These are phyloP conservation scores for Raffaelea deltoideospora DNA, from an alignment of 2,329 filamentous ascomycete genomes.

Conservation along the genomic window DNA sequence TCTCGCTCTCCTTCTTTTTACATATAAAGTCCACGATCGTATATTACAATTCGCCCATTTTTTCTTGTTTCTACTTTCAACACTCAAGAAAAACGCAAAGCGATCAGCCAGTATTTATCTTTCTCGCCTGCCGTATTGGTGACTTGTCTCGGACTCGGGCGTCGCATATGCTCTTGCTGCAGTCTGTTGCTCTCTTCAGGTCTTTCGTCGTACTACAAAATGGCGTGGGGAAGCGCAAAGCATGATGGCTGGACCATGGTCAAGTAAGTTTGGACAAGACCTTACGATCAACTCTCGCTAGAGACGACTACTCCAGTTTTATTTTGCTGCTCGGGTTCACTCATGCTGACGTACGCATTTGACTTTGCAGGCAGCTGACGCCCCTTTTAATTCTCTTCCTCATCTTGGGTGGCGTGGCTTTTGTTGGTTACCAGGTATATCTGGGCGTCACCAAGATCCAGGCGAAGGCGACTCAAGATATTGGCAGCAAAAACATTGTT, in stretches of 20 bases:
- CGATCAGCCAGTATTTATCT: no score
- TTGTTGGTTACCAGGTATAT: slow-evolving; percentile 60
- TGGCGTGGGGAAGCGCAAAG: neutral
- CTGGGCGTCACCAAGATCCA: slow-evolving; percentile 51
- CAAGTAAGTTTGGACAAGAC: neutral
- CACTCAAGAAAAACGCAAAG: no score
- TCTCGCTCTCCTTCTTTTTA: no score
- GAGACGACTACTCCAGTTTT: neutral
- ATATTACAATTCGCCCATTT: no score
- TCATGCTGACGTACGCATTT: slow-evolving; percentile 12
- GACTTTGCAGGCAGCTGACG: slow-evolving; percentile 36
- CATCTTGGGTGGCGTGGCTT: slow-evolving; percentile 41
- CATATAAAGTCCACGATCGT: no score
- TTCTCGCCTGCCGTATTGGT: no score
- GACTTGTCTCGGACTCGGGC: no score
- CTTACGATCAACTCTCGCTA: neutral
- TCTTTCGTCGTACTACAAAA: no score
- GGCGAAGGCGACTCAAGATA: slow-evolving; percentile 48
- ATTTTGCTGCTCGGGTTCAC: neutral
- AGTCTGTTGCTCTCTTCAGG: no score
- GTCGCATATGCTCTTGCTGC: no score
- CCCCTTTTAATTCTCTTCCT: slow-evolving; percentile 51
- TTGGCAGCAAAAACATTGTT: slow-evolving; percentile 61
- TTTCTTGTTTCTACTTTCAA: no score
- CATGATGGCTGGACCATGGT: neutral